Conservation (phyloP, 352 stramenopile genomes). For the Globisporangium canariense region DNA sequence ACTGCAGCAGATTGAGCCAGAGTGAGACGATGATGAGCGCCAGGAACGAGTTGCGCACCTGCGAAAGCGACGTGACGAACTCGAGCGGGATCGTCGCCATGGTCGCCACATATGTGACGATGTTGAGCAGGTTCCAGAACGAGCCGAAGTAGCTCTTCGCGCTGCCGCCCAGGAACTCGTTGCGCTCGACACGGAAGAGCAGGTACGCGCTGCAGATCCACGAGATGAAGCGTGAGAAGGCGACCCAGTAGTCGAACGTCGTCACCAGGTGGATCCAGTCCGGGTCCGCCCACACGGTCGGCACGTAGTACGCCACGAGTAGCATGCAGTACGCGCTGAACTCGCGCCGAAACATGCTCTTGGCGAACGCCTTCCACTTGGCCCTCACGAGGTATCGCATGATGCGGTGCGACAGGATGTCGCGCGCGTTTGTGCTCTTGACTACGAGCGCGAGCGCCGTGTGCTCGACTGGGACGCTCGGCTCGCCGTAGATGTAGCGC, state of each 20-base stretch:
- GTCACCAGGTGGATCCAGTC: slow-evolving; percentile 42
- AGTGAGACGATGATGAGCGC: slow-evolving; percentile 59
- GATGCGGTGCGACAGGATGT: slow-evolving; percentile 52
- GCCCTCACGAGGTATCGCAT: slow-evolving; percentile 46
- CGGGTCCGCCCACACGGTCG: slow-evolving; percentile 50
- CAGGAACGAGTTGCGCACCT: slow-evolving; percentile 44
- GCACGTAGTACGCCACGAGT: slow-evolving; percentile 51
- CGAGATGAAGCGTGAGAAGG: slow-evolving; percentile 31
- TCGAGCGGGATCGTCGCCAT: slow-evolving; percentile 54
- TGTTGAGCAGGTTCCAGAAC: slow-evolving; percentile 62
- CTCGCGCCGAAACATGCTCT: slow-evolving; percentile 45
- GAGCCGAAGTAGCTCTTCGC: slow-evolving; percentile 47
- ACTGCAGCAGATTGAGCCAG: slow-evolving; percentile 69
- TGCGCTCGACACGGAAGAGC: slow-evolving; percentile 44
- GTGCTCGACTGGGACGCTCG: slow-evolving; percentile 37
- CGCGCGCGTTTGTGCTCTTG: slow-evolving; percentile 31
- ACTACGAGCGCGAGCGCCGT: slow-evolving; percentile 48
- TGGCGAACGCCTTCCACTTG: slow-evolving; percentile 65
- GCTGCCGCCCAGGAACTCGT: slow-evolving; percentile 41
- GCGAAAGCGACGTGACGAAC: slow-evolving; percentile 25
- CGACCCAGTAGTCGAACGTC: slow-evolving; percentile 44
- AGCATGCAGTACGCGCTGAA: slow-evolving; percentile 46
- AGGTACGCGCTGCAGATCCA: slow-evolving; percentile 56
- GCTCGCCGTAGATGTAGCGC: slow-evolving; percentile 45
- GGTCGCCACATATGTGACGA: slow-evolving; percentile 40